Evolutionary conservation across 768 basidiomycete genomes (phyloP).

Genomic region (Suillus luteus): DNA sequence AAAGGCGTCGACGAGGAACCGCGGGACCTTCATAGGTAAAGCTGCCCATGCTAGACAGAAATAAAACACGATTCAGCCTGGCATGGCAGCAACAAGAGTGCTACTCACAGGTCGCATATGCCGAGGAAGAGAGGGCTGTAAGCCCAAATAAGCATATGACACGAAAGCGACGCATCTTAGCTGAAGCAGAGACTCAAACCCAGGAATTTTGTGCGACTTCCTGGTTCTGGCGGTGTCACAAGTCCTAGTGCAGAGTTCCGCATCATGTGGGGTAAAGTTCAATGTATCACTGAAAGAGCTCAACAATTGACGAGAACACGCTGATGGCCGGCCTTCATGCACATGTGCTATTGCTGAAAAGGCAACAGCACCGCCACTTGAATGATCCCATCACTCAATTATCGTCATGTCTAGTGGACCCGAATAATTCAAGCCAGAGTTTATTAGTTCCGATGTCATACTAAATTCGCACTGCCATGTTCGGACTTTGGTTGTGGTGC

Average conservation of each 20-base stretch:
- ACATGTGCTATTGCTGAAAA: neutral
- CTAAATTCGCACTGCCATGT: no score
- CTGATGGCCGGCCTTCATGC: no score
- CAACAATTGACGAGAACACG: no score
- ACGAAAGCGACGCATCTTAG: neutral
- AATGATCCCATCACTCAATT: no score
- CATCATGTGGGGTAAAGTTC: neutral
- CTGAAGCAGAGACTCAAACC: neutral
- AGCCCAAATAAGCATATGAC: neutral
- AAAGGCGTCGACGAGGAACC: conserved; percentile 17
- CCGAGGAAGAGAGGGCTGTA: neutral
- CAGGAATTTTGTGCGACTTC: neutral
- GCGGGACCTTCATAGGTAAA: conserved; percentile 26
- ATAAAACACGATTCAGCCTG: neutral
- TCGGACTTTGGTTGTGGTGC: no score
- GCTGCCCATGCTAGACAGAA: conserved; percentile 26
- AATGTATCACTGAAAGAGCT: no score
- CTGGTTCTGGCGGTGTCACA: no score
- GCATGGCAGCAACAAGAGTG: neutral
- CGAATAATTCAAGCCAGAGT: no score
- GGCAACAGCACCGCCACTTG: neutral
- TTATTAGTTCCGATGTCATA: no score
- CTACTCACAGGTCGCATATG: neutral
- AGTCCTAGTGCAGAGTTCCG: neutral
- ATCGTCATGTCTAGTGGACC: no score